These are phyloP conservation scores for Yamadazyma siamensis DNA, from an alignment of 1,139 yeast genomes.

Conservation along the genomic window DNA sequence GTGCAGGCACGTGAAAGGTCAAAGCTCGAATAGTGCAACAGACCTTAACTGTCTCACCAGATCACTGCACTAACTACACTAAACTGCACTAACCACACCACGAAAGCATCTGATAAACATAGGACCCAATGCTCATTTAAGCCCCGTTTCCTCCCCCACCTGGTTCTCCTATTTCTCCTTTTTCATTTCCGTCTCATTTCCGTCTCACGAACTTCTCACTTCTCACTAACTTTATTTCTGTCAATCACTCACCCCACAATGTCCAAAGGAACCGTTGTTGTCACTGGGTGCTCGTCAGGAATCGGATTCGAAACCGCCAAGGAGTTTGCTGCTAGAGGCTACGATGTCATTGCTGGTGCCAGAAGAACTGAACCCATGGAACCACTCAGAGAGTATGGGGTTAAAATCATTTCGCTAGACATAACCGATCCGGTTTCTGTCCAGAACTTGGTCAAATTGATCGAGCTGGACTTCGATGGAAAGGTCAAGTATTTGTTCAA, in stretches of 20 bases:
- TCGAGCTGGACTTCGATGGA: conserved; percentile 33
- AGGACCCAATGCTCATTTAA: too few species aligned
- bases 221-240: not conserved
- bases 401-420: conserved; percentile 24
- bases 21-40: too few species aligned
- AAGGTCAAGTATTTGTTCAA: conserved; percentile 60
- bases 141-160: too few species aligned
- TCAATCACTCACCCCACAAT: not conserved
- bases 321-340: conserved; percentile 62
- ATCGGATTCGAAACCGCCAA: conserved; percentile 68
- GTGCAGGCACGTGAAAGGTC: too few species aligned
- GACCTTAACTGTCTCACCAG: too few species aligned
- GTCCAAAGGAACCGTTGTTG: conserved; percentile 36
- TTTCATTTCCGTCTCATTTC: too few species aligned
- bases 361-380: conserved; percentile 65
- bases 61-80: too few species aligned
- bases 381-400: conserved; percentile 40
- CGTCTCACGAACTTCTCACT: too few species aligned
- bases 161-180: too few species aligned
- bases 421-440: conserved; percentile 55
- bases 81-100: too few species aligned
- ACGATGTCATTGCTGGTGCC: conserved; percentile 61
- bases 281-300: conserved; percentile 84
- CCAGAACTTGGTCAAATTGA: conserved; percentile 35
- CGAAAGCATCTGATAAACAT: too few species aligned